phyloP scores from a whole-genome alignment of 805 yeast genomes.

The Kazachstania africana region DNA sequence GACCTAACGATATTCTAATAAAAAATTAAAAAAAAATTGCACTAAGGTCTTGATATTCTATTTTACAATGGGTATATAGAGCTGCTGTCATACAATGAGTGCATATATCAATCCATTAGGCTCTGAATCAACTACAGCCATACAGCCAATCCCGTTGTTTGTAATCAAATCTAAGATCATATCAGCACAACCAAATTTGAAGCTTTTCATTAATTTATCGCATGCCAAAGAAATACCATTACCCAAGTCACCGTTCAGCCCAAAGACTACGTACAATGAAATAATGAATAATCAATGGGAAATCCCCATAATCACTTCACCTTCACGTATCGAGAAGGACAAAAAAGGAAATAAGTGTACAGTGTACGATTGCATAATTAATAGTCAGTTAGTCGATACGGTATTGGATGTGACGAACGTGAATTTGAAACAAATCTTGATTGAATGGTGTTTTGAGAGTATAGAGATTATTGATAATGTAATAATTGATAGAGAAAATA shows the following conservation, averaged over 20 bases:
- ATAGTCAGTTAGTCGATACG: slow-evolving; percentile 16
- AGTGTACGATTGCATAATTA: slow-evolving; percentile 73
- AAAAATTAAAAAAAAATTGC: not conserved
- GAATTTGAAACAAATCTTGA: slow-evolving; percentile 51
- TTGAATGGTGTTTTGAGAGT: slow-evolving; percentile 79
- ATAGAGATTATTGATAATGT: slow-evolving; percentile 46
- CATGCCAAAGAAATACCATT: slow-evolving; percentile 52
- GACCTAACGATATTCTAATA: not conserved
- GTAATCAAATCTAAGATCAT: slow-evolving; percentile 56
- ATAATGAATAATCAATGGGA: slow-evolving; percentile 72
- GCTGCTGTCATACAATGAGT: too few species aligned
- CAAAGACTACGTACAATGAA: slow-evolving; percentile 46
- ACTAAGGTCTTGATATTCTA: too few species aligned
- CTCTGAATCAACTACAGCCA: slow-evolving; percentile 11
- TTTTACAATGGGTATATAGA: too few species aligned
- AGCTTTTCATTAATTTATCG: slow-evolving; percentile 73
- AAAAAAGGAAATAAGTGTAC: slow-evolving; percentile 55
- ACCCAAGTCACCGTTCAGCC: slow-evolving; percentile 44
- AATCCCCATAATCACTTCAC: slow-evolving; percentile 66
- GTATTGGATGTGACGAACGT: slow-evolving; percentile 44
- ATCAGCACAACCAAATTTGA: slow-evolving; percentile 27
- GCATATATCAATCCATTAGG: slow-evolving; percentile 8
- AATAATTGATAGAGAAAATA: slow-evolving; percentile 44
- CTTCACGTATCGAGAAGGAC: slow-evolving; percentile 43
- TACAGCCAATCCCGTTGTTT: slow-evolving; percentile 54